phyloP scores from a whole-genome alignment of 2,329 filamentous ascomycete species.

The Pseudogymnoascus sp. region DNA sequence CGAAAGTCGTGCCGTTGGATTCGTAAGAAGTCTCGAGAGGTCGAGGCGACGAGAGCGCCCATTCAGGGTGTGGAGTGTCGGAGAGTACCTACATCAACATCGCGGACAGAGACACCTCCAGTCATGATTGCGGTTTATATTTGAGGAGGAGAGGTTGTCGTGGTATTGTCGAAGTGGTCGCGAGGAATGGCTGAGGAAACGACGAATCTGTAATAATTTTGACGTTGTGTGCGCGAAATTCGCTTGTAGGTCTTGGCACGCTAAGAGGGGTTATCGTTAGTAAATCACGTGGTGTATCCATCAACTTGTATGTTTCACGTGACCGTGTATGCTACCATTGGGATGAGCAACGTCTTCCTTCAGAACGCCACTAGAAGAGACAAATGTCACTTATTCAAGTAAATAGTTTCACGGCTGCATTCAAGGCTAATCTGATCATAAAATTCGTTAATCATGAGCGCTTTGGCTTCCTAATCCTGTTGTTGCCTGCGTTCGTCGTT shows the following conservation, averaged over 20 bases:
- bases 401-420: no score
- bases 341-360: no score
- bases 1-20: conserved; percentile 9
- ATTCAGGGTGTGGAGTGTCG: conserved; percentile 25
- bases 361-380: no score
- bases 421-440: neutral
- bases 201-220: conserved; percentile 7
- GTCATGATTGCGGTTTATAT: conserved; percentile 61
- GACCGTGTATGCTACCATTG: neutral
- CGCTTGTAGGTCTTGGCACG: conserved; percentile 10
- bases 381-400: no score
- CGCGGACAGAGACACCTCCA: conserved; percentile 73
- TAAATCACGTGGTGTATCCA: neutral
- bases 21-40: conserved; percentile 5
- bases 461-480: neutral
- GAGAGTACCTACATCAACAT: conserved; percentile 67
- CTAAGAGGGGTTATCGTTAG: neutral
- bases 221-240: conserved; percentile 10
- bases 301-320: neutral
- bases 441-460: neutral
- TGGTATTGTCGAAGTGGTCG: conserved; percentile 9
- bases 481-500: neutral
- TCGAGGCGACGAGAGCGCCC: neutral
- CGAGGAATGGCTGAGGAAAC: conserved; percentile 10
- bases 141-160: conserved; percentile 10